phyloP scores from a whole-genome alignment of 2,329 filamentous ascomycete genomes.

The Colletotrichum sp. region DNA sequence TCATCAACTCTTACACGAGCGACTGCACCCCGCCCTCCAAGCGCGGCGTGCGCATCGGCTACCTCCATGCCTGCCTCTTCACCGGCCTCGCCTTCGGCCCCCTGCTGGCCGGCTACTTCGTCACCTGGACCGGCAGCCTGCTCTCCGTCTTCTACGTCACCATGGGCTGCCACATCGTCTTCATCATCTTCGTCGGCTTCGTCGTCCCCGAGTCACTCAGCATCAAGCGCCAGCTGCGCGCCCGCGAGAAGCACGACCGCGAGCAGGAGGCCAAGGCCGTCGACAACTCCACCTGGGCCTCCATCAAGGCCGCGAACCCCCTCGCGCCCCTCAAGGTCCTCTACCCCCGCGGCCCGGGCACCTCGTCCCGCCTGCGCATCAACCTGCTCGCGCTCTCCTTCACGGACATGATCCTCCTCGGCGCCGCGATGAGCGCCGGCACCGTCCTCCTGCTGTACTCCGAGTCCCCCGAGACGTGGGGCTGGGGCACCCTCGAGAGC shows the following conservation, averaged over 20 bases:
- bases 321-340: conserved; percentile 80
- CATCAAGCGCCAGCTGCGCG: conserved; percentile 70
- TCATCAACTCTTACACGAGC: conserved; percentile 85
- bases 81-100: conserved; percentile 88
- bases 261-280: conserved; percentile 44
- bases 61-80: conserved; percentile 89
- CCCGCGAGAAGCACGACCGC: conserved; percentile 69
- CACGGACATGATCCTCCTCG: conserved; percentile 83
- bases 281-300: conserved; percentile 26
- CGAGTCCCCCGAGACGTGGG: conserved; percentile 77
- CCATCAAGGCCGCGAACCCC: conserved; percentile 59
- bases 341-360: conserved; percentile 72
- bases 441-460: conserved; percentile 87
- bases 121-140: conserved; percentile 76
- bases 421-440: conserved; percentile 79
- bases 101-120: conserved; percentile 78
- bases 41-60: conserved; percentile 84
- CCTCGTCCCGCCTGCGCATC: conserved; percentile 64
- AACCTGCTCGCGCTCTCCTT: conserved; percentile 85
- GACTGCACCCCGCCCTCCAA: conserved; percentile 85
- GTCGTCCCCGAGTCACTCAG: conserved; percentile 86
- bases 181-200: conserved; percentile 74
- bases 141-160: conserved; percentile 86
- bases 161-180: conserved; percentile 73
- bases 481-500: conserved; percentile 82